Evolutionary conservation across 2,329 filamentous ascomycete genomes (phyloP).

Genomic region (Byssothecium circinans): DNA sequence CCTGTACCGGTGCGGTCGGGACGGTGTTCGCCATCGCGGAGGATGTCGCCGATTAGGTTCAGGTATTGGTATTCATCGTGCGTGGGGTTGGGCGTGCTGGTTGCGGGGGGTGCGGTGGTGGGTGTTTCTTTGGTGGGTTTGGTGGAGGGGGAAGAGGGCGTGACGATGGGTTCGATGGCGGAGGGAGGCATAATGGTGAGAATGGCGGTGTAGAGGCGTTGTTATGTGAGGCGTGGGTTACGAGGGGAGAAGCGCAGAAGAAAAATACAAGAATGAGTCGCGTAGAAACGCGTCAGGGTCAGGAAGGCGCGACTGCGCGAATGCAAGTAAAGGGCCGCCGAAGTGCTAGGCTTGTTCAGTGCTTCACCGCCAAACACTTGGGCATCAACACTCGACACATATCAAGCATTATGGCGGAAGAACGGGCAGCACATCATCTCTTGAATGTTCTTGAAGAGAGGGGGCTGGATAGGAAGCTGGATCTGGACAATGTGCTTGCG

Average conservation of each 20-base stretch:
- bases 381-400: slow-evolving; percentile 18
- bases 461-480: slow-evolving; percentile 43
- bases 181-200: slow-evolving; percentile 30
- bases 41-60: slow-evolving; percentile 81
- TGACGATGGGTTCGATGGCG: slow-evolving; percentile 27
- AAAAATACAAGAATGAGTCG: not conserved
- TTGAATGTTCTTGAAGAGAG: slow-evolving; percentile 50
- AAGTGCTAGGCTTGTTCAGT: slow-evolving; percentile 27
- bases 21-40: slow-evolving; percentile 80
- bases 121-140: slow-evolving; percentile 18
- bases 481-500: slow-evolving; percentile 51
- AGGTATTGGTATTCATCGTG: slow-evolving; percentile 97
- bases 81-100: slow-evolving; percentile 12
- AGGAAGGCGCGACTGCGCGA: slow-evolving; percentile 36
- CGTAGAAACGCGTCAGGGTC: slow-evolving; percentile 4
- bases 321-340: slow-evolving; percentile 21
- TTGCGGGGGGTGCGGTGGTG: slow-evolving; percentile 11
- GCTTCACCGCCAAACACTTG: slow-evolving; percentile 25
- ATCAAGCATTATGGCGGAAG: slow-evolving; percentile 33
- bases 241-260: not conserved
- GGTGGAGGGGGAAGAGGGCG: slow-evolving; percentile 15
- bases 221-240: no score
- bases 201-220: not conserved
- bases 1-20: slow-evolving; percentile 94
- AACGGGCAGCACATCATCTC: slow-evolving; percentile 45